Percentiles rank a stretch among this genome's conserved stretches.
These are phyloP conservation scores for Yamadazyma conglobata DNA, from an alignment of 1,139 yeast genomes.

Conservation along the genomic window DNA sequence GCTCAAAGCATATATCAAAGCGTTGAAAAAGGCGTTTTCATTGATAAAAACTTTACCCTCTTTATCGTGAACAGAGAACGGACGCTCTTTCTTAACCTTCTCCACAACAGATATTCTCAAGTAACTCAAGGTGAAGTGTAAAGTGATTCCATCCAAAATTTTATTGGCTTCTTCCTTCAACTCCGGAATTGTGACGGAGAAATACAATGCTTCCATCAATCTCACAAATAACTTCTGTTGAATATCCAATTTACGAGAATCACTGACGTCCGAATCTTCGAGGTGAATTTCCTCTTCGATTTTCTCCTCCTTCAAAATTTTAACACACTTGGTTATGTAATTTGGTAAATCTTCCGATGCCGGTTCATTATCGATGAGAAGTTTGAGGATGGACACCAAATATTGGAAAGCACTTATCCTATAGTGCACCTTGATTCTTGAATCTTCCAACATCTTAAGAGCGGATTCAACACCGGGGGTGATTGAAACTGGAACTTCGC, in stretches of 20 bases:
- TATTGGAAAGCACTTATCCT: conserved; percentile 76
- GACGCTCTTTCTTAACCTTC: conserved; percentile 64
- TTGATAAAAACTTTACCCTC: conserved; percentile 74
- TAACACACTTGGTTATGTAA: conserved; percentile 43
- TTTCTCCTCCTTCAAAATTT: conserved; percentile 46
- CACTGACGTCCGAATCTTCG: conserved; percentile 42
- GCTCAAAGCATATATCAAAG: conserved; percentile 76
- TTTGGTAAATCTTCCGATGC: conserved; percentile 55
- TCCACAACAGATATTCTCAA: conserved; percentile 72
- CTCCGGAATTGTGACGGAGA: conserved; percentile 72
- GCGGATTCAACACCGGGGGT: conserved; percentile 86
- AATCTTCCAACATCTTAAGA: conserved; percentile 61
- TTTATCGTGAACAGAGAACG: conserved; percentile 71
- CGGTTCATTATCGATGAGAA: conserved; percentile 65
- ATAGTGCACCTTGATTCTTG: conserved; percentile 61
- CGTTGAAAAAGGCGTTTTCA: conserved; percentile 69
- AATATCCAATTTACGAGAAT: conserved; percentile 49
- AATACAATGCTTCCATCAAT: conserved; percentile 68
- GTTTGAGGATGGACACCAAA: conserved; percentile 59
- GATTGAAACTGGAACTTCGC: conserved; percentile 63
- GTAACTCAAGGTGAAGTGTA: conserved; percentile 76
- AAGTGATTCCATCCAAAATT: conserved; percentile 64
- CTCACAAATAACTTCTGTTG: conserved; percentile 60
- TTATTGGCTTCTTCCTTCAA: conserved; percentile 63
- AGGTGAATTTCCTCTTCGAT: conserved; percentile 32